Base-by-base conservation (phyloP, 805 yeast genomes). In the Blastobotrys robertii region DNA sequence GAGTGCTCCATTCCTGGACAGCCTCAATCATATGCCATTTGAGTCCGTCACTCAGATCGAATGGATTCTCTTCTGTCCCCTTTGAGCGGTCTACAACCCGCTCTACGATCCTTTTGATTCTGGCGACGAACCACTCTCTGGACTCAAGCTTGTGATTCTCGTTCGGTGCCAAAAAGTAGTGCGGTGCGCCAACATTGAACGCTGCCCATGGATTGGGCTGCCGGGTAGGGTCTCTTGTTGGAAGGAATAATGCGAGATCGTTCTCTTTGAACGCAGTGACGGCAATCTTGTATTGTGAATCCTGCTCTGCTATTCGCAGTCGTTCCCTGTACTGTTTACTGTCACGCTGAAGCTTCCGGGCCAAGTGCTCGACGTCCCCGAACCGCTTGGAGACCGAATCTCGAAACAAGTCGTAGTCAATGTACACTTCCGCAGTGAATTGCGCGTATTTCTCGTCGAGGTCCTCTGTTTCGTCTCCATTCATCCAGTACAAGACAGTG, bases 131-230 rank as follows among this genome's bases (percentile, higher is more conserved):
- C 90, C 95, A 90, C 50, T 88, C 96, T 42, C 80, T 74, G 8
- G 60, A 60, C 14, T 57, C 51, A 15, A 68, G 52, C 28, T 55
- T 51, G 15, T 46, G 54, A 11, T 67, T 57, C 10, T 63, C 63
- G 38, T 68, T 66, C n/a, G 60, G 66, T 41, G 76, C 74, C 49
- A 90, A 64, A 55, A 87, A 81, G 58, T 77, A 87, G 58, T 88
- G 87, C 0, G 94, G 92, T 1, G 85, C 81, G 1, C 90, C 94
- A 44, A 84, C 74, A 50, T 92, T 88, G 66, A 90, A 90, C 1
- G 94, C 95, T 0, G 96, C 96, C 97, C 97, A 90, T 0, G 90
- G 86, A 33, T 61, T 58, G 37, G 63, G 63, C 36, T 50, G 52
- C 22, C 60, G 51, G 29, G 56, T 52, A 44, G 73, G 74, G 37